phyloP scores from a whole-genome alignment of 2,329 filamentous ascomycete genomes.

The Fusarium concolor region DNA sequence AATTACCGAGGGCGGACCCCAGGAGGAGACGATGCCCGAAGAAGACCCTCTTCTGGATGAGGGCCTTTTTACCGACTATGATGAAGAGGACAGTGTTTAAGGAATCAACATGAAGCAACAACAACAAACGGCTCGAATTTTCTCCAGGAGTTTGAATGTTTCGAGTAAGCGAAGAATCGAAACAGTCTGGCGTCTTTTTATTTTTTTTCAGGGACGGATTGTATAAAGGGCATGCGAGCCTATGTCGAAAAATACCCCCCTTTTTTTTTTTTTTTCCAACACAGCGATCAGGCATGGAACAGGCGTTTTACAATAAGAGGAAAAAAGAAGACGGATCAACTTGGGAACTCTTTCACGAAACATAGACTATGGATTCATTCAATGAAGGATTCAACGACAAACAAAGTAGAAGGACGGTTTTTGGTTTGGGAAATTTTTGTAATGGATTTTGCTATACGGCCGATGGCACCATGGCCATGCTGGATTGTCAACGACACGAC shows the following conservation, averaged over 20 bases:
- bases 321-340: conserved; percentile 34
- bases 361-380: conserved; percentile 40
- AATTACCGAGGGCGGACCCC: conserved; percentile 73
- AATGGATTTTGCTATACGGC: conserved; percentile 36
- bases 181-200: conserved; percentile 40
- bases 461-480: conserved; percentile 14
- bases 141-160: conserved; percentile 40
- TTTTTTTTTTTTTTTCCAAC: conserved; percentile 21
- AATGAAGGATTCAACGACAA: conserved; percentile 34
- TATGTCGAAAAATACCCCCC: conserved; percentile 37
- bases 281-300: conserved; percentile 40
- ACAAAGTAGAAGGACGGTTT: conserved; percentile 29
- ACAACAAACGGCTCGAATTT: conserved; percentile 28
- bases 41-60: conserved; percentile 54
- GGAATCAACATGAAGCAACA: conserved; percentile 4
- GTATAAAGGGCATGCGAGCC: conserved; percentile 34
- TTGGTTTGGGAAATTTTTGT: conserved; percentile 25
- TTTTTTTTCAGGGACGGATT: conserved; percentile 39
- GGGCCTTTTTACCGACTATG: conserved; percentile 47
- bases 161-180: conserved; percentile 35
- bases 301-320: conserved; percentile 41
- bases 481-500: conserved; percentile 20
- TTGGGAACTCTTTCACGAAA: conserved; percentile 39
- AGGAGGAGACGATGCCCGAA: conserved; percentile 56
- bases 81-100: conserved; percentile 50